These are phyloP conservation scores for Kwoniella dendrophila DNA, from an alignment of 768 basidiomycete genomes.

Conservation along the genomic window DNA sequence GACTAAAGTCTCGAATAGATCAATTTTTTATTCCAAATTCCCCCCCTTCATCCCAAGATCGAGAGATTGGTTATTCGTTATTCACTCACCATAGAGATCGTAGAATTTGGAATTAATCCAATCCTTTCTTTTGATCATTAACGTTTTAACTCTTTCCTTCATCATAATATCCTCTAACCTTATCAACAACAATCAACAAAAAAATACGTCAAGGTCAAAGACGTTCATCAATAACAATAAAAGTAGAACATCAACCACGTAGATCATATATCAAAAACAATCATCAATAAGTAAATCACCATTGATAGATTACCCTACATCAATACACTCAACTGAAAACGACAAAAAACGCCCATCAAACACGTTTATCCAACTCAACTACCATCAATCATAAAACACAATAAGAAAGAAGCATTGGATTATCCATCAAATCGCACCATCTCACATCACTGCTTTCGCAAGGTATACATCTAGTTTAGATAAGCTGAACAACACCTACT, in stretches of 20 bases:
- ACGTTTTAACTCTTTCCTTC: no score
- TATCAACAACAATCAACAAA: no score
- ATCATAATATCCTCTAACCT: no score
- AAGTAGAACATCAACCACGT: neutral
- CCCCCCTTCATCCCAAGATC: conserved; percentile 6
- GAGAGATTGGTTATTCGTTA: no score
- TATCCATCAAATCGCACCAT: conserved; percentile 13
- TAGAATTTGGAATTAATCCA: conserved; percentile 8
- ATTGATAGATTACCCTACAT: no score
- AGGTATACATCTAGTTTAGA: neutral
- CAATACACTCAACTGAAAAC: no score
- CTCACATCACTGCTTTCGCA: neutral
- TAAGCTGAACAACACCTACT: neutral
- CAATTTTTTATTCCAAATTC: conserved; percentile 21
- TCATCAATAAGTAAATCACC: no score
- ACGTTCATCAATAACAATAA: neutral
- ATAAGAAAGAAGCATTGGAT: neutral
- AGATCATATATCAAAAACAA: no score
- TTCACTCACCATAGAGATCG: no score
- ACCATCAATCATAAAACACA: conserved; percentile 5
- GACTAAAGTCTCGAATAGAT: neutral
- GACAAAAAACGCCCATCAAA: neutral
- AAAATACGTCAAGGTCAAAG: neutral
- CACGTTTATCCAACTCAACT: neutral
- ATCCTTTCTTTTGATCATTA: no score